Percentiles rank a stretch among this genome's conserved stretches.
Evolutionary conservation across 805 yeast genomes (phyloP).

Genomic region (Spathaspora arborariae): DNA sequence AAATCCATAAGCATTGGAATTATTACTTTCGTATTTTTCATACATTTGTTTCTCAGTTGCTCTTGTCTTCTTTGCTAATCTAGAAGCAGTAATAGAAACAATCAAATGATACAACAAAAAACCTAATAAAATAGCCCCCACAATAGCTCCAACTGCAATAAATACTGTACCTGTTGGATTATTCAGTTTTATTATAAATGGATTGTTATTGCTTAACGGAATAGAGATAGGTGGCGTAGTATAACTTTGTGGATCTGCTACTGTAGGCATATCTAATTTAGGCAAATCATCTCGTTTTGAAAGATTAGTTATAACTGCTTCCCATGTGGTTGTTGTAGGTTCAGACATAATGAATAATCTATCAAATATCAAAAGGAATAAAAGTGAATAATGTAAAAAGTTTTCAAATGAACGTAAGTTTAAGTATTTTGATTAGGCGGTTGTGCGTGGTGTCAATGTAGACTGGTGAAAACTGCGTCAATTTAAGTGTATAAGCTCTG

Average conservation of each 20-base stretch:
- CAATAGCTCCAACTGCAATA: constrained; percentile 72
- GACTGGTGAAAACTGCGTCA: too few relatives aligned
- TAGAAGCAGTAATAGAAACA: constrained; percentile 45
- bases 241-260: constrained; percentile 14
- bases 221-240: constrained; percentile 50
- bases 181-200: constrained; percentile 50
- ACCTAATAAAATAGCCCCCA: constrained; percentile 53
- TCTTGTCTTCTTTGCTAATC: constrained; percentile 46
- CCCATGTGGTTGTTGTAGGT: not conserved
- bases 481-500: not conserved
- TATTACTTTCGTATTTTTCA: constrained; percentile 29
- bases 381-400: not conserved
- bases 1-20: constrained; percentile 27
- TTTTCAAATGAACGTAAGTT: not conserved
- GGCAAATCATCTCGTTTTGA: constrained; percentile 9
- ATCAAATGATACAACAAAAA: constrained; percentile 51
- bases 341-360: not conserved
- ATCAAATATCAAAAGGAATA: not conserved
- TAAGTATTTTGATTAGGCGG: not conserved
- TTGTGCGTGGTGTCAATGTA: not conserved
- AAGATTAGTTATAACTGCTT: not conserved
- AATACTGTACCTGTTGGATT: constrained; percentile 77
- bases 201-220: constrained; percentile 62
- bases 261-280: constrained; percentile 7
- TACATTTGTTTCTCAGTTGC: constrained; percentile 27